These are phyloP conservation scores for Corchorus olitorius DNA, from an alignment of 345 rosid genomes.

Conservation along the genomic window DNA sequence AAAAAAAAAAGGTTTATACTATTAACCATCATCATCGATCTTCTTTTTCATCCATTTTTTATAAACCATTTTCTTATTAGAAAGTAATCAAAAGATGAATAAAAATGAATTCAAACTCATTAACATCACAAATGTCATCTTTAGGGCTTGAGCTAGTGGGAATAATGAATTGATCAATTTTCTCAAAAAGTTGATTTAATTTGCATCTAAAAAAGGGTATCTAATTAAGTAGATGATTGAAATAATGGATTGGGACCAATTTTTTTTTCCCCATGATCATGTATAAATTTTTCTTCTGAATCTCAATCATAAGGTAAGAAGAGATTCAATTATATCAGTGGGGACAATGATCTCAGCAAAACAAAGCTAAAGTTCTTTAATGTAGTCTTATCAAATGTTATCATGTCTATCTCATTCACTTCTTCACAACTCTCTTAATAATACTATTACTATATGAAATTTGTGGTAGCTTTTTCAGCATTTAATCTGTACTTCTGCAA, in stretches of 20 bases:
- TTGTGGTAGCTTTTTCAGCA: background rate
- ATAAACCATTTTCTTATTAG: no score
- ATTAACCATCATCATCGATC: no score
- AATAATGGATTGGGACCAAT: background rate
- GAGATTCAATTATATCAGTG: background rate
- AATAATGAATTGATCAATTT: no score
- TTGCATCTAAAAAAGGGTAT: background rate
- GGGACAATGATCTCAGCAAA: slow-evolving; percentile 6
- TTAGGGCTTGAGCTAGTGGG: no score
- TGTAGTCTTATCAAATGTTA: background rate
- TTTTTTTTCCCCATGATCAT: no score
- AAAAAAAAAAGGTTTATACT: no score
- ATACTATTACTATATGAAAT: background rate
- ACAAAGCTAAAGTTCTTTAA: background rate
- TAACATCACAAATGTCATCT: no score
- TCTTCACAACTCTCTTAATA: background rate
- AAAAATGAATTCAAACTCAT: no score
- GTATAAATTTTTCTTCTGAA: background rate
- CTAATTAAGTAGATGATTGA: background rate
- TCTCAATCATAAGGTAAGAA: background rate
- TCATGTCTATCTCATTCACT: background rate
- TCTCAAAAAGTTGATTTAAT: background rate
- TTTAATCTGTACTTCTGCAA: background rate
- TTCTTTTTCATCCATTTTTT: no score
- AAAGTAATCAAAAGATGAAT: no score